Evolutionary conservation across 139 green algal species (phyloP), one percentile per base, ranked within the genome.

Genomic region (Monoraphidium neglectum): DNA sequence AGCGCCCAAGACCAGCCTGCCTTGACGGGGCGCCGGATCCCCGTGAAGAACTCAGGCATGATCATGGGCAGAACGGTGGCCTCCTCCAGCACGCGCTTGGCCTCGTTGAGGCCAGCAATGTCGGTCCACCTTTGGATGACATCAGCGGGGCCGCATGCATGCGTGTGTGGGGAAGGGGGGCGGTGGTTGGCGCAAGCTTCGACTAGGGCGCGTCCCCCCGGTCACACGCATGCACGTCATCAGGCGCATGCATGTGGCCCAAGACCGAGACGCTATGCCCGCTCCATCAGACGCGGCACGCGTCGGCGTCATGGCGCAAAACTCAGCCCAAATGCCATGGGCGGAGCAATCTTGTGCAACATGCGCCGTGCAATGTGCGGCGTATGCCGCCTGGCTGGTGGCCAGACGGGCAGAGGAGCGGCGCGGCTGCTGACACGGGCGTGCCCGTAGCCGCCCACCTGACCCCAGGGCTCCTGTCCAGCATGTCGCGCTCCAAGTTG

Each of bases 21-120:
- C 90, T 98, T 98, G 82, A 95, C 89, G 28, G 95, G 95, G 24
- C 88, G 80, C 18, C 94, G 80, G 68, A 98, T 97, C 79, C 94
- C 92, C 49, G 91, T 91, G 84, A 98, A 98, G 77, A 94, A 95
- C 40, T 96, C 90, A 28, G 91, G 92, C 86, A 96, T 95, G 64
- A 93, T 83, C 53, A 98, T 84, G 3, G 95, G 93, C 73, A 97
- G 78, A 68, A 95, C 89, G 43, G 95, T 90, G 4, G 95, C 91
- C 84, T 98, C 94, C 68, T 96, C 87, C 56, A 98, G 87, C 78
- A 98, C 89, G 32, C 87, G 84, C 87, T 98, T 98, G 64, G 94
- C 94, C 23, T 96, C 94, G 21, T 79, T 53, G 24, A 91, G 70
- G 2, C 86, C 86, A 38, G 86, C 86, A 36, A 91, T 91, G 79